Evolutionary conservation across 331 rosid genomes (phyloP).

Genomic region (Ulmus americana): DNA sequence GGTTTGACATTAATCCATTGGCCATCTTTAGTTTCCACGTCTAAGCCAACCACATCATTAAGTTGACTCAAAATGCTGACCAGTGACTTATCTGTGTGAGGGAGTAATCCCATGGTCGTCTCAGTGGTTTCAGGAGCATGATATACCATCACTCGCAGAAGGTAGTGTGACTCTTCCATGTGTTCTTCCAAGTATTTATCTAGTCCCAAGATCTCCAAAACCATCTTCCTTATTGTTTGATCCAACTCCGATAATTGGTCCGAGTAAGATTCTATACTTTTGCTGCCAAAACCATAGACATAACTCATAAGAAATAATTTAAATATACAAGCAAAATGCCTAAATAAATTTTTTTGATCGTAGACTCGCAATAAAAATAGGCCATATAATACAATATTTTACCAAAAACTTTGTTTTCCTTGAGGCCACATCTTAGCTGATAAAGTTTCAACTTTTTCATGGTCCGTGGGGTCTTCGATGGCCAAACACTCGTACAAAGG

Average conservation of each 20-base stretch:
- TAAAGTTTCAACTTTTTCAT: slow-evolving; percentile 34
- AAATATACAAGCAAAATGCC: no score
- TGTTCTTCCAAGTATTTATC: slow-evolving; percentile 68
- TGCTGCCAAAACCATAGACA: slow-evolving; percentile 27
- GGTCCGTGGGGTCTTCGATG: slow-evolving; percentile 37
- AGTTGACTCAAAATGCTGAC: slow-evolving; percentile 53
- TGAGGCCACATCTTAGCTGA: slow-evolving; percentile 49
- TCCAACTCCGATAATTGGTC: slow-evolving; percentile 50
- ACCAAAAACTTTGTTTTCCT: slow-evolving; percentile 55
- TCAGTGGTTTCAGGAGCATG: slow-evolving; percentile 48
- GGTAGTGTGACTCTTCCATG: slow-evolving; percentile 55
- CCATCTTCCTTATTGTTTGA: slow-evolving; percentile 47
- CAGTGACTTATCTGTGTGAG: slow-evolving; percentile 63
- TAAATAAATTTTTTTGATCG: background rate
- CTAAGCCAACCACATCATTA: slow-evolving; percentile 57
- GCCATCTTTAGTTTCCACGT: slow-evolving; percentile 50
- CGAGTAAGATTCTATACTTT: slow-evolving; percentile 41
- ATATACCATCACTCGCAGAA: slow-evolving; percentile 63
- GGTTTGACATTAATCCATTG: slow-evolving; percentile 56
- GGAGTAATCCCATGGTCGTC: slow-evolving; percentile 38
- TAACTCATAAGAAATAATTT: no score
- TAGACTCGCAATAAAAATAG: no score
- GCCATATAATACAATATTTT: no score
- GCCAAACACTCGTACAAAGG: slow-evolving; percentile 67
- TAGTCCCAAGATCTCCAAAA: slow-evolving; percentile 54